Evolutionary conservation across 495 filamentous ascomycete genomes (phyloP), one percentile per base, ranked within the genome.

Genomic region (Talaromyces trachyspermus): DNA sequence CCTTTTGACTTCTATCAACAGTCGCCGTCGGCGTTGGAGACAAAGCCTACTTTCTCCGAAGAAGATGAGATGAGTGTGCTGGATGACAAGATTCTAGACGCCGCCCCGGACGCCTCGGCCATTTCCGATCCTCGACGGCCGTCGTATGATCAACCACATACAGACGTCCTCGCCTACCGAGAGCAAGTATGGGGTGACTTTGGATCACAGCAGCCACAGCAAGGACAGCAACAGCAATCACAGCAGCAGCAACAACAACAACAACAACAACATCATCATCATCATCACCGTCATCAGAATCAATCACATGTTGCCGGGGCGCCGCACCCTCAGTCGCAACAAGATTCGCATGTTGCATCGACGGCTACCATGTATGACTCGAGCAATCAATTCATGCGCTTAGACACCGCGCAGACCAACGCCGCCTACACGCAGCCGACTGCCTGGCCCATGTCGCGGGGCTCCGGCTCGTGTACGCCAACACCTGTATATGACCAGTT

Each of bases 81-180:
- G 53, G 88, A 94, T 67, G 85, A 91, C 36, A 83, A 85, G 69
- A 90, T 90, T 60, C 77, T 91, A 51, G 87, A 89, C 62, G 59
- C 78, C 12, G 78, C 81, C 26, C 69, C 88, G 54, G 82, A 86
- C 53, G 78, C 88, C 66, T 81, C 84, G 35, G 74, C 79, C 52
- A 75, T 82, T 68, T 74, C 70, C 58, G 66, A 73, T 53, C 69
- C 65, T 69, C 77, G 84, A 59, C 76, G 82, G 60, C 75, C 84
- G 49, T 85, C 85, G 43, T 87, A 89, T 65, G 81, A 82, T 51
- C 78, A 82, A 41, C 63, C 71, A 27, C 69, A 46, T 36, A 11
- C 81, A 40, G 71, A 82, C 44, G 72, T 85, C 60, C 86, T 85
- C 64, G 83, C 85, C 45, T 82, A 84, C 68, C 82, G 84, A 68